A percentile compares a stretch with the other conserved stretches of the same genome.
These are phyloP conservation scores for Diospyros kaki DNA, from an alignment of 148 eudicot species.

Conservation along the genomic window DNA sequence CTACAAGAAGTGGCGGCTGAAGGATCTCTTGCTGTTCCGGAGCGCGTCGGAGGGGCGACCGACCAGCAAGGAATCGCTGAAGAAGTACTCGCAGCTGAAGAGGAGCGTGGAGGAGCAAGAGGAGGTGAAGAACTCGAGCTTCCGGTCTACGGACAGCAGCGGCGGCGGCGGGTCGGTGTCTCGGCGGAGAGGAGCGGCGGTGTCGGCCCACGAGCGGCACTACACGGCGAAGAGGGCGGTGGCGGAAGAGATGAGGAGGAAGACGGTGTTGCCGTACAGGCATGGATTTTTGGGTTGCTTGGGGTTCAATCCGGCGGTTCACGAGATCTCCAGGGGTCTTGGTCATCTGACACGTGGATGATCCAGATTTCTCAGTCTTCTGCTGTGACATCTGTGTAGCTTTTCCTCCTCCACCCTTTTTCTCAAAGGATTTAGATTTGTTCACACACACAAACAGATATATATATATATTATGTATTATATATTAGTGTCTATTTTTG, in stretches of 20 bases:
- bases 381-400: no score
- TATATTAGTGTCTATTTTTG: no score
- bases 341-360: constrained; percentile 22
- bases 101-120: background rate
- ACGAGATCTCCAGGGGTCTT: constrained; percentile 27
- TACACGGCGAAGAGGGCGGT: constrained; percentile 44
- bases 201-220: constrained; percentile 51
- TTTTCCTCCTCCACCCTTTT: no score
- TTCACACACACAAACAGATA: no score
- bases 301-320: constrained; percentile 44
- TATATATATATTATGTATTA: no score
- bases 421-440: no score
- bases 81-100: constrained; percentile 24
- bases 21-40: constrained; percentile 59
- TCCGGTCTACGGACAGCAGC: constrained; percentile 38
- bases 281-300: constrained; percentile 62
- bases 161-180: constrained; percentile 21
- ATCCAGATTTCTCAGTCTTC: background rate
- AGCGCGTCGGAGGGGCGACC: constrained; percentile 72
- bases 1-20: constrained; percentile 58
- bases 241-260: constrained; percentile 55
- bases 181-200: constrained; percentile 25
- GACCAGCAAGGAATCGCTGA: constrained; percentile 27
- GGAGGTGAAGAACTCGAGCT: constrained; percentile 42
- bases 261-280: constrained; percentile 49